Base-by-base conservation (phyloP, 2,329 filamentous ascomycete species). In the Fusarium siculi region DNA sequence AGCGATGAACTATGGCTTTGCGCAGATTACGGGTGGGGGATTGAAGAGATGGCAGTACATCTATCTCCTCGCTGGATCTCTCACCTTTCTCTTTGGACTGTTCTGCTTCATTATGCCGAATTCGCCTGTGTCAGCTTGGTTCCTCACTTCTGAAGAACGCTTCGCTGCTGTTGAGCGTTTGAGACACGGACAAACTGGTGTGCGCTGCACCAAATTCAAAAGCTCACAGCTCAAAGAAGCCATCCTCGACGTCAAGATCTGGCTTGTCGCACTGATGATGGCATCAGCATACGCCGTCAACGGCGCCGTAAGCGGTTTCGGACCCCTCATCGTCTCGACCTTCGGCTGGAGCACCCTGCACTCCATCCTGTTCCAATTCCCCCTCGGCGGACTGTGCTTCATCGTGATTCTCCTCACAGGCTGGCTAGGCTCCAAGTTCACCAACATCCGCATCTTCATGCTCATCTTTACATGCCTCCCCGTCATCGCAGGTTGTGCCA, bases 341-440 rank as follows among this genome's bases (percentile, higher is more conserved):
- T 93, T 93, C 77, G 91, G 91, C 62, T 93, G 87, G 81, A 85
- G 85, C 28, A 86, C 88, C 0, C 85, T 92, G 2, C 85, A 92
- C 37, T 88, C 90, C 0, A 93, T 95, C 66, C 84, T 94, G 0
- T 91, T 92, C 78, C 93, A 95, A 75, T 94, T 95, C 66, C 93
- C 93, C 0, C 86, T 94, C 0, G 93, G 92, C 3, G 91, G 83
- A 0, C 79, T 95, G n/a, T 92, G 90, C 76, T 86, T 92, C 68
- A 82, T 93, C 53, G 86, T 86, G 56, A 93, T 95, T 60, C 85
- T 93, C 0, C 76, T 90, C 0, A 91, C 89, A 7, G 93, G 93
- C 1, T 93, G 86, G 73, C 82, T 94, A 3, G 88, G 89, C 9
- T 87, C 89, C 1, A 84, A 85, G 3, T 83, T 91, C 59, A 85